phyloP scores from a whole-genome alignment of 2,329 filamentous ascomycete genomes.

The Verticillium zaregamsianum region DNA sequence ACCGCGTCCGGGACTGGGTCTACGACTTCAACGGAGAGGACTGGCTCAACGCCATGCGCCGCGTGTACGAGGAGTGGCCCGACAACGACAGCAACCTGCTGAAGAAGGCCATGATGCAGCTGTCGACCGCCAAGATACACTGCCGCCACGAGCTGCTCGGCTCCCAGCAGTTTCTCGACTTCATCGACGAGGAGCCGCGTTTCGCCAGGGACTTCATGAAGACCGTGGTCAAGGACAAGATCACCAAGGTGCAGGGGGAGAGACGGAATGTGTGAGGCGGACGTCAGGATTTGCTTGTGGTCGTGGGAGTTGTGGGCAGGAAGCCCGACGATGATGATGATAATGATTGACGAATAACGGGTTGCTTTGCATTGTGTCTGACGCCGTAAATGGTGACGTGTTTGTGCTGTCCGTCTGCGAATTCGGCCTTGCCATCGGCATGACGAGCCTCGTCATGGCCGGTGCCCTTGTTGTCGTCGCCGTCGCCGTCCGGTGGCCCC shows the following conservation, averaged over 20 bases:
- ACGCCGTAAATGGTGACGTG: no score
- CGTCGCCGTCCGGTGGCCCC: no score
- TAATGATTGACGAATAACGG: background rate
- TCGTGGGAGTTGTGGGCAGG: background rate
- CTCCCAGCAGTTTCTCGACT: background rate
- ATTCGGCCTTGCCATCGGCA: no score
- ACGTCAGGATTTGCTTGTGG: background rate
- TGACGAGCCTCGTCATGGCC: no score
- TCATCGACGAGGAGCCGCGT: background rate
- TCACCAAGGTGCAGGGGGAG: background rate
- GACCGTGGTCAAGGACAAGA: background rate
- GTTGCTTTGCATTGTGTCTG: no score
- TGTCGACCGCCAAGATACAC: background rate
- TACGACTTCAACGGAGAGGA: background rate
- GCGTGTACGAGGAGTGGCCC: background rate
- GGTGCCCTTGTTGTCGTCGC: no score
- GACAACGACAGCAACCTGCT: background rate
- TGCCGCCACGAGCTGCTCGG: background rate
- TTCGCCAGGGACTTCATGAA: background rate
- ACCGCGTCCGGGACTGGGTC: background rate
- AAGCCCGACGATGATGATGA: background rate
- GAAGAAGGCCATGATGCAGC: background rate
- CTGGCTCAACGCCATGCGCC: background rate
- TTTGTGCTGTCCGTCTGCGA: no score
- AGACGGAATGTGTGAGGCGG: background rate